Evolutionary conservation across 2,329 filamentous ascomycete species (phyloP).

Genomic region (Fusarium hainanense): DNA sequence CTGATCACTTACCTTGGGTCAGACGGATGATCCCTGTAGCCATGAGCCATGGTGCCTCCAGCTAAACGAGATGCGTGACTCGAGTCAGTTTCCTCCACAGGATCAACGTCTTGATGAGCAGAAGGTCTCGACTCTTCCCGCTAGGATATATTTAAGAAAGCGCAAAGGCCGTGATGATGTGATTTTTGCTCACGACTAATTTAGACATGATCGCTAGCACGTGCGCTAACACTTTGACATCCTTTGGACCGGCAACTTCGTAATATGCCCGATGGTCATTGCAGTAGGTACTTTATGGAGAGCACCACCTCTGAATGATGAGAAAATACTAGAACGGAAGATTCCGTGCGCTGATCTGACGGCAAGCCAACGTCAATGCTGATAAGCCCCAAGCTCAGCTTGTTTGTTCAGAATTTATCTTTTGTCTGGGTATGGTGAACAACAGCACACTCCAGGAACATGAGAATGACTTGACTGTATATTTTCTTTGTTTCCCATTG

Average conservation of each 20-base stretch:
- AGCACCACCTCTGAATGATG: neutral
- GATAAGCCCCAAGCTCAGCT: neutral
- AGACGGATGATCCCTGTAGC: neutral
- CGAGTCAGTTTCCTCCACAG: neutral
- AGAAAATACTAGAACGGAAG: neutral
- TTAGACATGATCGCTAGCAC: neutral
- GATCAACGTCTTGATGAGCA: neutral
- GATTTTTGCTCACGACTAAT: neutral
- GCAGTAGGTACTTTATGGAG: neutral
- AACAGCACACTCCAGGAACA: neutral
- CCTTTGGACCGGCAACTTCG: neutral
- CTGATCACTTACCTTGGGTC: neutral
- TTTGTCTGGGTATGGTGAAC: neutral
- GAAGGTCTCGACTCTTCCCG: neutral
- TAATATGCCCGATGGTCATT: neutral
- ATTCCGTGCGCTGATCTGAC: neutral
- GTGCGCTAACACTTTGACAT: neutral
- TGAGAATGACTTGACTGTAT: neutral
- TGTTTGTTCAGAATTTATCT: neutral
- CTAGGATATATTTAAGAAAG: neutral
- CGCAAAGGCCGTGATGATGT: neutral
- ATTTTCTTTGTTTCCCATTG: rapidly evolving
- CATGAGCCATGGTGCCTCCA: neutral
- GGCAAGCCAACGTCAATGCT: neutral
- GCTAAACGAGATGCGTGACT: neutral